A percentile compares a stretch with the other conserved stretches of the same genome.
phyloP scores from a whole-genome alignment of 768 basidiomycete species.

The Lactarius hengduanensis region DNA sequence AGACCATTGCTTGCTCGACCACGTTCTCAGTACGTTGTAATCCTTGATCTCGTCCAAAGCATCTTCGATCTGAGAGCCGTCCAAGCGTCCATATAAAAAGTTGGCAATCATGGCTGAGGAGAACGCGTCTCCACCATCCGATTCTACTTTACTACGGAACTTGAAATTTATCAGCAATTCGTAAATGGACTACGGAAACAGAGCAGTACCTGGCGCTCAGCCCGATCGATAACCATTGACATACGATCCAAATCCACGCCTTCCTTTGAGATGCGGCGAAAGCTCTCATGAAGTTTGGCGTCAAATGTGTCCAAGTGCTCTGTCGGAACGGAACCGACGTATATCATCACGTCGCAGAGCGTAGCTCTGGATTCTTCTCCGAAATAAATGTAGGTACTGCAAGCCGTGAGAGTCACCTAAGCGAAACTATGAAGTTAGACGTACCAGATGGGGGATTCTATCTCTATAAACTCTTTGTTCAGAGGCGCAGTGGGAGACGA shows the following conservation, averaged over 20 bases:
- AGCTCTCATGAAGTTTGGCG: conserved; percentile 60
- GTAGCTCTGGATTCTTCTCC: conserved; percentile 73
- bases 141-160: conserved; percentile 83
- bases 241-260: conserved; percentile 92
- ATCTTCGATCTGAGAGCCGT: conserved; percentile 73
- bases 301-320: conserved; percentile 76
- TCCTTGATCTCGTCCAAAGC: conserved; percentile 79
- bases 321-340: conserved; percentile 79
- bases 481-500: conserved; percentile 78
- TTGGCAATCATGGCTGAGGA: conserved; percentile 73
- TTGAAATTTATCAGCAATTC: conserved; percentile 33
- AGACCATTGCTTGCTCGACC: conserved; percentile 77
- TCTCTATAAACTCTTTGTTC: conserved; percentile 92
- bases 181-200: background rate
- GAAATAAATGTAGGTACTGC: conserved; percentile 83
- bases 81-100: conserved; percentile 79
- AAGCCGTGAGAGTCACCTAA: conserved; percentile 16
- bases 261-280: conserved; percentile 64
- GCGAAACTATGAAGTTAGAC: conserved; percentile 27
- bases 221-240: conserved; percentile 78
- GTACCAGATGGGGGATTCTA: conserved; percentile 84
- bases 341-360: conserved; percentile 69
- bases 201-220: conserved; percentile 72
- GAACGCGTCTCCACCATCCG: conserved; percentile 78
- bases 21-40: conserved; percentile 63